phyloP scores from a whole-genome alignment of 768 basidiomycete species.

The Termitomyces sp. region DNA sequence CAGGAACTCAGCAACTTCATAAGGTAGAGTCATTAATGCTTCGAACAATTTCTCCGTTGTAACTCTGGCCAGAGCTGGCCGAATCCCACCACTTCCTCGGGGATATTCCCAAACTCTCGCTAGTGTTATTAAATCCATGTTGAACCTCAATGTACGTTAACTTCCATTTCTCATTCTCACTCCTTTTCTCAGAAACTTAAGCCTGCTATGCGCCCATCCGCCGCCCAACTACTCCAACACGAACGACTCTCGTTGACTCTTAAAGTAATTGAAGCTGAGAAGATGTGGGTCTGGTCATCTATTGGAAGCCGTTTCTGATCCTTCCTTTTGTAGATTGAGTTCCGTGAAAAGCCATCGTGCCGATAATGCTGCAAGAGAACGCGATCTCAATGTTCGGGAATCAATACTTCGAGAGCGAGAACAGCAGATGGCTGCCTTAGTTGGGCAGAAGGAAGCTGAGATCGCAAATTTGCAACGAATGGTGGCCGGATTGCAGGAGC shows the following conservation, averaged over 20 bases:
- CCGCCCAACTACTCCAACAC: slow-evolving; percentile 73
- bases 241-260: slow-evolving; percentile 68
- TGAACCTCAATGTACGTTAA: slow-evolving; percentile 66
- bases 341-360: slow-evolving; percentile 61
- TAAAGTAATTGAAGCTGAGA: slow-evolving; percentile 73
- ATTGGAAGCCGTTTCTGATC: background rate
- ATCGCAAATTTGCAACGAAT: slow-evolving; percentile 42
- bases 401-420: slow-evolving; percentile 50
- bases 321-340: slow-evolving; percentile 39
- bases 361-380: slow-evolving; percentile 52
- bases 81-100: slow-evolving; percentile 86
- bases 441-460: slow-evolving; percentile 58
- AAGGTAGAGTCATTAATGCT: slow-evolving; percentile 36
- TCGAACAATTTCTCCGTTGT: background rate
- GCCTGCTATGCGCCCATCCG: slow-evolving; percentile 87
- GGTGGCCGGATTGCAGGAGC: slow-evolving; percentile 35
- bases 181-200: slow-evolving; percentile 20
- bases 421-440: slow-evolving; percentile 36
- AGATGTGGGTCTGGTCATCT: slow-evolving; percentile 44
- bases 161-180: background rate
- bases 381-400: slow-evolving; percentile 58
- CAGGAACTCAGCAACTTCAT: slow-evolving; percentile 79
- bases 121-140: slow-evolving; percentile 80
- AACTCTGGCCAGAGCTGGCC: slow-evolving; percentile 49
- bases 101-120: slow-evolving; percentile 73